Percentiles rank a stretch among this genome's conserved stretches.
phyloP scores from a whole-genome alignment of 2,329 filamentous ascomycete genomes.

The Fusarium sp. region DNA sequence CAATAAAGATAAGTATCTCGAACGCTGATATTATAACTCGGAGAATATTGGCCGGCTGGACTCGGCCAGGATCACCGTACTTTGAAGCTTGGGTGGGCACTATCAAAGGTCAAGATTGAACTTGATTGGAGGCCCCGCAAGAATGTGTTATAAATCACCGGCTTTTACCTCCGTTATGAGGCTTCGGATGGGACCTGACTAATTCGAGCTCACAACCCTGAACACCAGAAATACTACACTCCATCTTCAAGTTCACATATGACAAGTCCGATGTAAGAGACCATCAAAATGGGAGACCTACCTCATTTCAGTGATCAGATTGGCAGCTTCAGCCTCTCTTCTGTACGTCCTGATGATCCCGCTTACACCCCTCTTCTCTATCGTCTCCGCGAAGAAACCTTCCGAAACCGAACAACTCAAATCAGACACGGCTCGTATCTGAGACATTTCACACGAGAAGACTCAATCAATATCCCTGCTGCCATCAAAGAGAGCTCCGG shows the following conservation, averaged over 20 bases:
- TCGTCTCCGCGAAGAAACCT: constrained; percentile 35
- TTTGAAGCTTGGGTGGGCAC: constrained; percentile 9
- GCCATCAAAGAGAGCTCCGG: not conserved
- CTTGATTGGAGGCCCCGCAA: constrained; percentile 15
- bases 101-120: too few relatives aligned
- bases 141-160: not conserved
- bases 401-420: constrained; percentile 29
- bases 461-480: not conserved
- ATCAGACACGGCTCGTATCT: constrained; percentile 33
- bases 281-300: constrained; percentile 4
- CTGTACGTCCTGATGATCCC: constrained; percentile 18
- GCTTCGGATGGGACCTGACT: not conserved
- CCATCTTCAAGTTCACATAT: not conserved
- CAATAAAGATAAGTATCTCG: too few relatives aligned
- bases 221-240: not conserved
- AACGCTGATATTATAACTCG: not conserved
- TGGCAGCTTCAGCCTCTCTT: constrained; percentile 27
- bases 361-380: constrained; percentile 40
- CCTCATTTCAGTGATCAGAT: constrained; percentile 22
- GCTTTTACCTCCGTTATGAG: not conserved
- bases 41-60: not conserved
- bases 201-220: not conserved
- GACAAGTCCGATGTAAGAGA: not conserved
- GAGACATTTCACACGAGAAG: constrained; percentile 17
- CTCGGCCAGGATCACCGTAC: constrained; percentile 5